These are phyloP conservation scores for Phylloporus sp. DNA, from an alignment of 1,284 basidiomycete genomes.

Conservation along the genomic window DNA sequence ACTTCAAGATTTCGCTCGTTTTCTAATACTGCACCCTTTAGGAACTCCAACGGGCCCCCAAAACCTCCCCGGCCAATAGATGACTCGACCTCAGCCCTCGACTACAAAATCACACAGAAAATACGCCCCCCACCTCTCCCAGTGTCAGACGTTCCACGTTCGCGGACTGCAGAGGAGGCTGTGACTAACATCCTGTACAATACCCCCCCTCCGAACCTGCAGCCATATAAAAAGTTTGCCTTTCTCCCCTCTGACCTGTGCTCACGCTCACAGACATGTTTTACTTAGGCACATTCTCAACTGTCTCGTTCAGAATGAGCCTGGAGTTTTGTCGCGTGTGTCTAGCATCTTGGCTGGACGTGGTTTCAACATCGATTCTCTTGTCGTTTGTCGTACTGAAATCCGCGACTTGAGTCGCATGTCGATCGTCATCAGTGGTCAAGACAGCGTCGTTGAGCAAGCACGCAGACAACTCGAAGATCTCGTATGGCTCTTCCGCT, in stretches of 20 bases:
- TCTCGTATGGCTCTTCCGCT: slow-evolving; percentile 64
- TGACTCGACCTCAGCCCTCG: slow-evolving; percentile 92
- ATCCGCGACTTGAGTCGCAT: slow-evolving; percentile 97
- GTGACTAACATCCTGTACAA: slow-evolving; percentile 97
- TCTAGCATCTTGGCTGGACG: slow-evolving; percentile 96
- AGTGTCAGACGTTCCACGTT: slow-evolving; percentile 74
- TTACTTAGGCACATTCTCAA: slow-evolving; percentile 89
- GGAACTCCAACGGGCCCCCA: slow-evolving; percentile 39
- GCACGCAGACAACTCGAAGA: slow-evolving; percentile 93
- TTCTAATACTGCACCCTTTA: slow-evolving; percentile 19
- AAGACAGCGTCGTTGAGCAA: slow-evolving; percentile 98
- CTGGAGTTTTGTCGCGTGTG: slow-evolving; percentile 96
- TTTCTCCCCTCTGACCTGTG: background rate
- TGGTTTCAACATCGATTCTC: slow-evolving; percentile 98
- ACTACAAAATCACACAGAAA: slow-evolving; percentile 86
- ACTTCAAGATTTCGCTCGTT: slow-evolving; percentile 27
- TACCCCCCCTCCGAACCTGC: slow-evolving; percentile 90
- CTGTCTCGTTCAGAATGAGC: slow-evolving; percentile 99
- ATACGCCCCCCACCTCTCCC: slow-evolving; percentile 81
- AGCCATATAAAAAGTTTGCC: slow-evolving; percentile 92
- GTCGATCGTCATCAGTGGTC: slow-evolving; percentile 96
- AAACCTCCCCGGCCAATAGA: slow-evolving; percentile 77
- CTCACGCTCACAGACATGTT: background rate
- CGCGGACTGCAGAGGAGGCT: slow-evolving; percentile 89
- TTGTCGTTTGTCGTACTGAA: slow-evolving; percentile 98